Conservation (phyloP, 352 stramenopile species). For the Thalassiosira ordinaria region DNA sequence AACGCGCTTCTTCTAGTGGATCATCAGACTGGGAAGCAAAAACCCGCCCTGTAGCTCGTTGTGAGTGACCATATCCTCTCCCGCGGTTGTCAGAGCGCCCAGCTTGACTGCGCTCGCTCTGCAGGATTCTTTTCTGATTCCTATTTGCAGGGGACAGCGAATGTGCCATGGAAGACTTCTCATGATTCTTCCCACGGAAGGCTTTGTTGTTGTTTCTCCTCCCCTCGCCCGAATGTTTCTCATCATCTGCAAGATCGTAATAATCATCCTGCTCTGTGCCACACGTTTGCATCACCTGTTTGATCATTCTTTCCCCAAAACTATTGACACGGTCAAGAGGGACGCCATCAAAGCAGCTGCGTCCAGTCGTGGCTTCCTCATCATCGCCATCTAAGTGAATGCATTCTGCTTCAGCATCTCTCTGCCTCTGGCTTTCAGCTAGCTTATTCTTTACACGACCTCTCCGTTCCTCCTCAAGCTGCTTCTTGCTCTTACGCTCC, state of each 20-base stretch:
- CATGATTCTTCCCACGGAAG: neutral
- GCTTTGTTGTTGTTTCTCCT: neutral
- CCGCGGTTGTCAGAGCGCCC: neutral
- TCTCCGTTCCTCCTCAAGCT: neutral
- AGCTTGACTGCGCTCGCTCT: neutral
- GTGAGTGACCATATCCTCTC: neutral
- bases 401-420: neutral
- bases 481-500: neutral
- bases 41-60: neutral
- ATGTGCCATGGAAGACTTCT: neutral
- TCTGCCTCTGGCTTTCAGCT: neutral
- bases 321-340: neutral
- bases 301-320: neutral
- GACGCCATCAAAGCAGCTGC: neutral
- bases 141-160: neutral
- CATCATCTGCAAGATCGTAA: too few species aligned
- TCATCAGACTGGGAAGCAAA: neutral
- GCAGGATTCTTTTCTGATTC: neutral
- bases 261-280: too few species aligned
- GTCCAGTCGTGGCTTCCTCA: neutral
- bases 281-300: too few species aligned
- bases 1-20: neutral
- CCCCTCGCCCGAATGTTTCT: neutral
- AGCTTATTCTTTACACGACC: neutral
- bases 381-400: neutral